Conservation (phyloP, 805 yeast genomes). For the Cyberlindnera nakhonratchasimensis region DNA sequence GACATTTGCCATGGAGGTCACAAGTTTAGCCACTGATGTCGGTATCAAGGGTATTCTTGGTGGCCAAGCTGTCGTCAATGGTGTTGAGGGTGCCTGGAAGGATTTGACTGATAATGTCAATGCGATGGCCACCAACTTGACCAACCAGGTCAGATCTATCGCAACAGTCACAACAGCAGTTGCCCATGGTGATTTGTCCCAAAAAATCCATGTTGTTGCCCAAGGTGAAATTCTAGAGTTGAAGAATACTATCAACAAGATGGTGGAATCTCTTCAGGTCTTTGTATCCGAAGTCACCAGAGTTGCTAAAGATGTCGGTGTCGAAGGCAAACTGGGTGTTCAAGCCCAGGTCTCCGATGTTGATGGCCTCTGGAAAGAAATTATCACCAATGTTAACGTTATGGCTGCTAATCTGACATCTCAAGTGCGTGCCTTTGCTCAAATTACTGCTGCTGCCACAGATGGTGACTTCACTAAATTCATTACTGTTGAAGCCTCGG, state of each 20-base stretch:
- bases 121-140: constrained; percentile 88
- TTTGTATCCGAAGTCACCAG: constrained; percentile 86
- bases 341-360: constrained; percentile 90
- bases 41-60: constrained; percentile 93
- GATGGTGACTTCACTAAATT: constrained; percentile 90
- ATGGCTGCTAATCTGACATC: constrained; percentile 94
- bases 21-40: constrained; percentile 87
- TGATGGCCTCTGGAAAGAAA: constrained; percentile 89
- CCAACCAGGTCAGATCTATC: constrained; percentile 89
- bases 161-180: constrained; percentile 94
- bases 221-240: constrained; percentile 87
- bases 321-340: constrained; percentile 88
- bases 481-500: constrained; percentile 87
- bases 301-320: constrained; percentile 91
- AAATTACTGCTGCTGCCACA: constrained; percentile 90
- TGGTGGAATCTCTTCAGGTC: constrained; percentile 88
- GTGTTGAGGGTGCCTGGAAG: constrained; percentile 90
- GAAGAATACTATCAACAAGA: constrained; percentile 82
- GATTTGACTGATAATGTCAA: constrained; percentile 88
- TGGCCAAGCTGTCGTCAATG: constrained; percentile 86
- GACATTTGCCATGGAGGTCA: constrained; percentile 83
- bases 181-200: constrained; percentile 87
- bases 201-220: constrained; percentile 85
- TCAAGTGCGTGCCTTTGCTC: constrained; percentile 91
- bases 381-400: constrained; percentile 85